A percentile compares a stretch with the other conserved stretches of the same genome.
Evolutionary conservation across 176 grass and related monocot species (phyloP).

Genomic region (Aegilops tauschii): DNA sequence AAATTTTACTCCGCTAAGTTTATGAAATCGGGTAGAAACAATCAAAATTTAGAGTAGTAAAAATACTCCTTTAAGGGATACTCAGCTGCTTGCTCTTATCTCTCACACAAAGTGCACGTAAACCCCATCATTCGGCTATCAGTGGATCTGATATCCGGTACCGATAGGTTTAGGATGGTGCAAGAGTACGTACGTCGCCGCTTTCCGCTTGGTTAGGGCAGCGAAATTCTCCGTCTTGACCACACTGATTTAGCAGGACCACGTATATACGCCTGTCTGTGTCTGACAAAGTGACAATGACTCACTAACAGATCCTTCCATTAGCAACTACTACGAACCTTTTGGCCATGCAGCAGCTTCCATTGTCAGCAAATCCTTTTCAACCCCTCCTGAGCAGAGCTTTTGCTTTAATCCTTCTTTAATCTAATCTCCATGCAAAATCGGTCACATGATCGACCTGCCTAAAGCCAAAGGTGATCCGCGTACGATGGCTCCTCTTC

Average conservation of each 20-base stretch:
- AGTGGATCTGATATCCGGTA: background rate
- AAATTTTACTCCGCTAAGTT: no score
- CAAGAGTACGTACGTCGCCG: no score
- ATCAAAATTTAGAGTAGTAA: no score
- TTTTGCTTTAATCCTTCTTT: background rate
- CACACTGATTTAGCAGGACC: conserved; percentile 8
- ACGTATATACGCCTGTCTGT: background rate
- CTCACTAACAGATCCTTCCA: conserved; percentile 34
- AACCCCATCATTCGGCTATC: background rate
- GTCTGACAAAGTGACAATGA: conserved; percentile 6
- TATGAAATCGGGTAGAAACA: no score
- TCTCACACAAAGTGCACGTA: background rate
- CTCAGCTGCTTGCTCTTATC: background rate
- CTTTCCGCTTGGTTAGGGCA: no score
- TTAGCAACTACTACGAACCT: background rate
- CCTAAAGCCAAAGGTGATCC: conserved; percentile 21
- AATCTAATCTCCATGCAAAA: background rate
- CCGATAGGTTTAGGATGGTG: no score
- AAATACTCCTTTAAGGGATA: no score
- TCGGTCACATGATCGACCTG: conserved; percentile 28
- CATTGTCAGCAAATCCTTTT: background rate
- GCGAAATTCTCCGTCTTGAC: background rate
- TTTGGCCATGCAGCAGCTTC: background rate
- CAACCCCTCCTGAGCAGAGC: background rate
- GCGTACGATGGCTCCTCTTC: background rate